phyloP scores from a whole-genome alignment of 2,329 filamentous ascomycete genomes.

The Rhexocercosporidium sp. region DNA sequence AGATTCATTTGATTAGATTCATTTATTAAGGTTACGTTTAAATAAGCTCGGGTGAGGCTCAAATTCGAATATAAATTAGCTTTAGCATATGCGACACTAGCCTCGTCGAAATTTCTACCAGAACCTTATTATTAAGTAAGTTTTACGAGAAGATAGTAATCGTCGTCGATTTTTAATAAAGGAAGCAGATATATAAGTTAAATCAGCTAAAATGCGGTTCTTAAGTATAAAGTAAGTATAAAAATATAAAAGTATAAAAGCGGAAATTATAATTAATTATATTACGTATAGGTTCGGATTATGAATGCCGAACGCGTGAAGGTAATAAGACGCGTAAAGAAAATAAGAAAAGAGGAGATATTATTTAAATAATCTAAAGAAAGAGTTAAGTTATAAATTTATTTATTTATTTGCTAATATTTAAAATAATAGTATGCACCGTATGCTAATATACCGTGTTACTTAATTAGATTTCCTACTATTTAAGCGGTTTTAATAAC shows the following conservation, averaged over 20 bases:
- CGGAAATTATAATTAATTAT: slow-evolving; percentile 15
- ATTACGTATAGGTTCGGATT: background rate
- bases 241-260: slow-evolving; percentile 22
- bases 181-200: slow-evolving; percentile 16
- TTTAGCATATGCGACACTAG: slow-evolving; percentile 12
- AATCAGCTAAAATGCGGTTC: slow-evolving; percentile 2
- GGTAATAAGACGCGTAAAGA: background rate
- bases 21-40: slow-evolving; percentile 6
- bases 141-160: slow-evolving; percentile 7
- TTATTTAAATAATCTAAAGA: no score
- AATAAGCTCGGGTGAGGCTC: slow-evolving; percentile 10
- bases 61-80: slow-evolving; percentile 19
- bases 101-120: slow-evolving; percentile 2
- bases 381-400: slow-evolving; percentile 15
- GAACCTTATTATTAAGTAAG: slow-evolving; percentile 2
- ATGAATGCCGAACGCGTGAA: slow-evolving; percentile 11
- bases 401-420: slow-evolving; percentile 14
- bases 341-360: background rate
- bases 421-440: slow-evolving; percentile 2
- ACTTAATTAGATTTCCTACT: background rate
- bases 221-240: no score
- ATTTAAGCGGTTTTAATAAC: no score
- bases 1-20: slow-evolving; percentile 14
- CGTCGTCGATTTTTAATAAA: slow-evolving; percentile 11
- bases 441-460: slow-evolving; percentile 15